Evolutionary conservation across 805 yeast species (phyloP), one percentile per base, ranked within the genome.

Genomic region (Candida hungchunana): DNA sequence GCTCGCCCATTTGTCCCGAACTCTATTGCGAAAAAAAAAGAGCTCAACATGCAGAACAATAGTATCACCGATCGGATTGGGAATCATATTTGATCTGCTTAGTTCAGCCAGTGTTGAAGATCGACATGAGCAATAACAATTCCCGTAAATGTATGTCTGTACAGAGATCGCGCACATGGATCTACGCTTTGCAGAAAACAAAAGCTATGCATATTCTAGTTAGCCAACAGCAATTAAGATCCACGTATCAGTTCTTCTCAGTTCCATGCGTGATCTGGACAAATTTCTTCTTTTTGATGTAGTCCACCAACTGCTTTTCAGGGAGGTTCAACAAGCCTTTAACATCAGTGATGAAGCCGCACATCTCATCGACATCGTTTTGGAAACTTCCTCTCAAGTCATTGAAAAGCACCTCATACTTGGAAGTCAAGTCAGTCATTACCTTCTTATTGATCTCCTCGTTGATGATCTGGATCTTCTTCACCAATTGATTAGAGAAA

Each of bases 281-380:
- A 34, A 50, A 32, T 30, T 47, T 48, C 37, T 55, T 57, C 18
- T 42, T 37, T 22, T 55, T 46, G 37, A 62, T 60, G 31, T 51
- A 49, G 8, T 48, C 40, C 10, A 56, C 31, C 23, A 64, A 41
- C 39, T 63, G 54, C 7, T 58, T 52, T 35, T 64, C 67, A 1
- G 68, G 58, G 1, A 63, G 44, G 36, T 58, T 55, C 26, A 64
- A 44, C 47, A 64, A 42, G 9, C 59, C 58, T 36, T 56, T 56
- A 12, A 64, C 58, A 16, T 62, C 67, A 3, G 51, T 45, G 20
- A 64, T 50, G 30, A 61, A 62, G 2, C 44, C 49, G 26, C 60
- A 44, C 55, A 65, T 60, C 24, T 62, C 59, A 28, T 57, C 55
- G n/a, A 64, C 60, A 39, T 65, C 70, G 25, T 43, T 50, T 22